phyloP scores from a whole-genome alignment of 495 filamentous ascomycete species.

The Endocarpon pusillum region DNA sequence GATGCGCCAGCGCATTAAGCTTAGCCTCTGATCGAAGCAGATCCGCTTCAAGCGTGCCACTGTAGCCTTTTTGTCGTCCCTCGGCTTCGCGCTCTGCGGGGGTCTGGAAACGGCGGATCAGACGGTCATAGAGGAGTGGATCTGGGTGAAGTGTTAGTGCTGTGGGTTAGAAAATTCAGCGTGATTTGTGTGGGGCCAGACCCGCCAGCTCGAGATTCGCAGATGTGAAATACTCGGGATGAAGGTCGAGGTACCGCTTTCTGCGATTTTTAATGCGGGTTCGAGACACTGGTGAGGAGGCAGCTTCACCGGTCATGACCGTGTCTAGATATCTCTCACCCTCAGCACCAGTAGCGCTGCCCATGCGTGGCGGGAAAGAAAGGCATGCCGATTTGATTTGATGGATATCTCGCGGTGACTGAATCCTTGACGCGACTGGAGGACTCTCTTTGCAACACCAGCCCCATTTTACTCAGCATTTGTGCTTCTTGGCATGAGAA shows the following conservation, averaged over 20 bases:
- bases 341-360: slow-evolving; percentile 8
- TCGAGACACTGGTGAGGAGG: slow-evolving; percentile 12
- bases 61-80: slow-evolving; percentile 54
- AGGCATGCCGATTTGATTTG: slow-evolving; percentile 28
- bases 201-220: slow-evolving; percentile 46
- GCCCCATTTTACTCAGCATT: no score
- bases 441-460: no score
- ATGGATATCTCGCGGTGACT: no score
- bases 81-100: slow-evolving; percentile 55
- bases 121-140: slow-evolving; percentile 61
- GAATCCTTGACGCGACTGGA: no score
- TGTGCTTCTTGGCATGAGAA: no score
- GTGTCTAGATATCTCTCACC: slow-evolving; percentile 4
- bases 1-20: slow-evolving; percentile 41
- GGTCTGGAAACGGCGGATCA: slow-evolving; percentile 63
- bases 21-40: slow-evolving; percentile 56
- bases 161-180: slow-evolving; percentile 1
- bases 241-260: slow-evolving; percentile 43
- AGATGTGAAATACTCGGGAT: slow-evolving; percentile 49
- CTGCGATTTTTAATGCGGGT: slow-evolving; percentile 45
- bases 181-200: no score
- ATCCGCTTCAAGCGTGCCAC: slow-evolving; percentile 54
- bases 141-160: slow-evolving; percentile 33
- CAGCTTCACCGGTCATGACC: slow-evolving; percentile 7
- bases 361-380: slow-evolving; percentile 22